Conservation (phyloP, 371 early-diverging fungal species). For the Sporodiniella umbellata region DNA sequence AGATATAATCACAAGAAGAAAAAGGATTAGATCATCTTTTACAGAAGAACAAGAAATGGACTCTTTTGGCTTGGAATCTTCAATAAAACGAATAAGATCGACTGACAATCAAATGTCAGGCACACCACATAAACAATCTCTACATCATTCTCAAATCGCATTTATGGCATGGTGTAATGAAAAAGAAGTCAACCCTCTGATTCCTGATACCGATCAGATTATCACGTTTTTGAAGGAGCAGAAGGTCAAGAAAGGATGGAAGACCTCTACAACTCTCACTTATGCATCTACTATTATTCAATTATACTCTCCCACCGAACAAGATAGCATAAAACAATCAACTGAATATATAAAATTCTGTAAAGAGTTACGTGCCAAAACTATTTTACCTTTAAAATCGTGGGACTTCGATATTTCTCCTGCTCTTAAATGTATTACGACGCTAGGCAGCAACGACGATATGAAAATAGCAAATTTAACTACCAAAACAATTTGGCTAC, state of each 20-base stretch:
- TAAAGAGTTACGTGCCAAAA: slow-evolving; percentile 4
- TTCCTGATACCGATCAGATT: neutral
- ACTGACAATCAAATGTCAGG: no score
- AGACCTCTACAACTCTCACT: neutral
- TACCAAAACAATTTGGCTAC: slow-evolving; percentile 16
- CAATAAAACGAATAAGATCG: neutral
- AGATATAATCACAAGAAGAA: neutral
- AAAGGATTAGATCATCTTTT: neutral
- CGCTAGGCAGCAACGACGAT: neutral
- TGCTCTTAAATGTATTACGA: neutral
- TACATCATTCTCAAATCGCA: neutral
- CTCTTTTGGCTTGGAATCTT: neutral
- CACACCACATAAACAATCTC: no score
- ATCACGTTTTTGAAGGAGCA: slow-evolving; percentile 10
- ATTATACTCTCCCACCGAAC: neutral
- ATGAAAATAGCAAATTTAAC: no score
- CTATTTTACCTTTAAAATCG: neutral
- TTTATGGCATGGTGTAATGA: neutral
- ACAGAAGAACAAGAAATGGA: neutral
- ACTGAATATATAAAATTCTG: neutral
- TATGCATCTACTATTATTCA: slow-evolving; percentile 6
- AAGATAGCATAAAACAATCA: neutral
- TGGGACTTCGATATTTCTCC: slow-evolving; percentile 8
- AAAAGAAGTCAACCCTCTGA: neutral
- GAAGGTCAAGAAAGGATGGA: neutral